phyloP scores from a whole-genome alignment of 2,329 filamentous ascomycete genomes.

The Claviceps spartinae region DNA sequence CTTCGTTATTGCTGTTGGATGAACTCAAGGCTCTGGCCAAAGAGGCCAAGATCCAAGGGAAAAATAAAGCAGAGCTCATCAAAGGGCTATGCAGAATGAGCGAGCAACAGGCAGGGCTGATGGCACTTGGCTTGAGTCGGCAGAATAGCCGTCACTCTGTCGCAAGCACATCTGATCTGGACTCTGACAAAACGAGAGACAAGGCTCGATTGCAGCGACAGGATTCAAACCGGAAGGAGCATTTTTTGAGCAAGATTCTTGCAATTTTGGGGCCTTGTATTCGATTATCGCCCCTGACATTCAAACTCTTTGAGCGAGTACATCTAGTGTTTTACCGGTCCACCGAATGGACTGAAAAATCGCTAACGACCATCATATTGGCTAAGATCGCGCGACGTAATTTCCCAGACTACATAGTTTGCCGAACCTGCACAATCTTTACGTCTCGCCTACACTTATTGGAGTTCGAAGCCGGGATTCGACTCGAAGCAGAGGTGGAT shows the following conservation, averaged over 20 bases:
- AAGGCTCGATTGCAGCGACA: constrained; percentile 14
- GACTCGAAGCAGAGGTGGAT: constrained; percentile 71
- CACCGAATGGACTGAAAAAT: constrained; percentile 95
- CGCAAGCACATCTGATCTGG: constrained; percentile 28
- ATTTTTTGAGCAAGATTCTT: constrained; percentile 68
- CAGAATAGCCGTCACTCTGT: constrained; percentile 46
- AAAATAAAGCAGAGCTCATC: constrained; percentile 72
- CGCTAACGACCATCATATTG: constrained; percentile 84
- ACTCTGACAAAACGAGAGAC: constrained; percentile 14
- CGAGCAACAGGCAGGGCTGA: constrained; percentile 61
- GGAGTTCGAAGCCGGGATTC: constrained; percentile 79
- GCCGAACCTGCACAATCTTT: constrained; percentile 81
- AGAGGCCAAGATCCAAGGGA: constrained; percentile 74
- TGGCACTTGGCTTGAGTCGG: constrained; percentile 52
- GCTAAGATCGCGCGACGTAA: constrained; percentile 78
- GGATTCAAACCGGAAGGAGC: constrained; percentile 50
- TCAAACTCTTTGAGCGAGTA: constrained; percentile 82
- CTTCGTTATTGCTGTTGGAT: constrained; percentile 67
- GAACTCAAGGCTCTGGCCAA: constrained; percentile 77
- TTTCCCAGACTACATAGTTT: constrained; percentile 84
- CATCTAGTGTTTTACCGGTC: constrained; percentile 94
- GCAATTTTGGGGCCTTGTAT: constrained; percentile 71
- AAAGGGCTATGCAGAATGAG: constrained; percentile 61
- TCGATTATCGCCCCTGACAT: constrained; percentile 55
- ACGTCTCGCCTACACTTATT: constrained; percentile 58